Base-by-base conservation (phyloP, 805 yeast genomes). In the Cyberlindnera amylophila region DNA sequence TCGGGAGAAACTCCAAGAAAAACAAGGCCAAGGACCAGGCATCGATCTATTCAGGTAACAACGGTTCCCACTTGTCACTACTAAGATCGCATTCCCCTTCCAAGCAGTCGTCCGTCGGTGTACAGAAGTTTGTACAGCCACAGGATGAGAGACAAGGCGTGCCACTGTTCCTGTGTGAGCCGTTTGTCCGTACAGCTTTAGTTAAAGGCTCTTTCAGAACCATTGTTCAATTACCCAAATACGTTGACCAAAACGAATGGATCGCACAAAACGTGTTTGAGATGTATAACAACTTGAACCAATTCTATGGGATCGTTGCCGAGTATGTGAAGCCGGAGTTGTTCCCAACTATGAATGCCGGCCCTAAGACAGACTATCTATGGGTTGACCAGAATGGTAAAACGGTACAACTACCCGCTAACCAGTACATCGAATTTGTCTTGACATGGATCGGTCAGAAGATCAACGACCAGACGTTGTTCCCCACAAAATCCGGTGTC, bases 151-250 rank as follows among this genome's bases (percentile, higher is more conserved):
- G 39, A 19, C 60, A 32, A 31, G 47, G 43, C 1, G 41, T 42
- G 38, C 67, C 62, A 15, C 61, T 93, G 42, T 93, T 90, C 58
- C 61, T 93, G 52, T 82, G 93, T 58, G 96, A 90, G 54, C 98
- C 97, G 12, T 93, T 86, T 62, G 93, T 90, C 5, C 82, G 90
- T 48, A 87, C 97, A 0, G 95, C 98, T 0, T 69, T 93, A 28
- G 99, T 95, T 15, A 93, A 91, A 59, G 99, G 99, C 14, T 86
- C 96, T 0, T 93, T 89, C 69, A 89, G 86, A 58, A 90, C 99
- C 1, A 93, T 93, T 51, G 97, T 93, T 1, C 96, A 87, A 58
- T 70, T 88, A 17, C 99, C 99, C 15, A 88, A 87, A 59, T 91
- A 91, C 59, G 97, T 95, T 11, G 98, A 93, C 57, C 74, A 79